A percentile compares a stretch with the other conserved stretches of the same genome.
Conservation (phyloP, 176 grass and related monocot genomes). For the Poa annua region DNA sequence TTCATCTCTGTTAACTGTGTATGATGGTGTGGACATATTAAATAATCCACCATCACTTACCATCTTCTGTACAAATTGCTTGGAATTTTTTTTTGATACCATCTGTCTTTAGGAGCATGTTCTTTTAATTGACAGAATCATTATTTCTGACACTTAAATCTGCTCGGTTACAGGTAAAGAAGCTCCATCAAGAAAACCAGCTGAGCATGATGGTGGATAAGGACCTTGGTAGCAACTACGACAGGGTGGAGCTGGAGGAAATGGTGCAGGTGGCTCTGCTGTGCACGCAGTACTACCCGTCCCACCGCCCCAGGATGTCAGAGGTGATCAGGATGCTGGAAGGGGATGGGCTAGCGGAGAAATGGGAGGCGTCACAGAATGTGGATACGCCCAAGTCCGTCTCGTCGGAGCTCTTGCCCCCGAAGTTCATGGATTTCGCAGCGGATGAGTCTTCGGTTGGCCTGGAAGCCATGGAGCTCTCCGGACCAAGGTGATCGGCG, state of each 20-base stretch:
- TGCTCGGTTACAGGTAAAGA: slow-evolving; percentile 67
- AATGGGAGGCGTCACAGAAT: slow-evolving; percentile 91
- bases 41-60: neutral
- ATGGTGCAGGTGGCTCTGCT: slow-evolving; percentile 93
- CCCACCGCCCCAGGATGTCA: slow-evolving; percentile 88
- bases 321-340: slow-evolving; percentile 96
- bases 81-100: too few relatives aligned
- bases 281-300: slow-evolving; percentile 82
- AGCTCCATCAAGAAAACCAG: slow-evolving; percentile 88
- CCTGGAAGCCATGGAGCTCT: slow-evolving; percentile 94
- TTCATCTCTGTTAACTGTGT: neutral
- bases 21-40: neutral
- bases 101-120: neutral
- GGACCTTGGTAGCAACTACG: slow-evolving; percentile 72
- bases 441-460: slow-evolving; percentile 78
- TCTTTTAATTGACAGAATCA: neutral
- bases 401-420: slow-evolving; percentile 64
- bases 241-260: slow-evolving; percentile 81
- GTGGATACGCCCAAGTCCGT: slow-evolving; percentile 55
- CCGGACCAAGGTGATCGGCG: slow-evolving; percentile 66
- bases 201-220: slow-evolving; percentile 87
- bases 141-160: slow-evolving; percentile 18
- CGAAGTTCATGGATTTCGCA: slow-evolving; percentile 66
- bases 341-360: slow-evolving; percentile 89
- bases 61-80: neutral